Evolutionary conservation across 345 rosid genomes (phyloP), one percentile per base, ranked within the genome.

Genomic region (Physaria fendleri): DNA sequence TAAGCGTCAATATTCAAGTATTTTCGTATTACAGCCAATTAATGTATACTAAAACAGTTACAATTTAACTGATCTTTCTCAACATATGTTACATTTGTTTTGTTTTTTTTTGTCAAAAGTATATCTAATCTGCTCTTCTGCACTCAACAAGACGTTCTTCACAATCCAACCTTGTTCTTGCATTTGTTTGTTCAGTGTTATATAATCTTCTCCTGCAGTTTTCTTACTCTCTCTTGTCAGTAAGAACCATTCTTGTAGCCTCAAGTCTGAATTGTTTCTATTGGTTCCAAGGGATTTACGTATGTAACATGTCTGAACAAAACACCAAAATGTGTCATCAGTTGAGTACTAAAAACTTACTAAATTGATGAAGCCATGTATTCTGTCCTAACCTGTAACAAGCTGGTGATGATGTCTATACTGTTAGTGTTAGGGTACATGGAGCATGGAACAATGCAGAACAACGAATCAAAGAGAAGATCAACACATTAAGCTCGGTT

Each of bases 51-150:
- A 39, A 56, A 50, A 52, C 62, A 43, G 24, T 34, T 42, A 35
- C 47, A 55, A 20, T 46, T 55, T 13, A 66, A 66, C 58, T 21
- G 34, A 48, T 38, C 38, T 21, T 33, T 52, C 41, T 41, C 32
- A 33, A 33, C 43, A 42, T 24, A 45, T 25, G 32, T 59, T 51
- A 59, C 72, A 59, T 13, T 42, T 33, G 72, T 10, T 21, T 27
- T 38, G 9, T 52, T 25, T 80, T 10, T 21, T 27, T 38, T n/a
- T 52, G 30, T 80, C 72, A 41, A 77, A 85, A 61, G 75, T 76
- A 69, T 87, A 90, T 50, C 82, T 64, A 9, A 65, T 69, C 53
- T 82, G 94, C 72, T 85, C 97, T 54, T 71, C 68, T 12, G 78
- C 34, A 33, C 64, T 83, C 64, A 87, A 76, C 30, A 87, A 68